These are phyloP conservation scores for Emergomyces orientalis DNA, from an alignment of 2,329 filamentous ascomycete genomes.

Conservation along the genomic window DNA sequence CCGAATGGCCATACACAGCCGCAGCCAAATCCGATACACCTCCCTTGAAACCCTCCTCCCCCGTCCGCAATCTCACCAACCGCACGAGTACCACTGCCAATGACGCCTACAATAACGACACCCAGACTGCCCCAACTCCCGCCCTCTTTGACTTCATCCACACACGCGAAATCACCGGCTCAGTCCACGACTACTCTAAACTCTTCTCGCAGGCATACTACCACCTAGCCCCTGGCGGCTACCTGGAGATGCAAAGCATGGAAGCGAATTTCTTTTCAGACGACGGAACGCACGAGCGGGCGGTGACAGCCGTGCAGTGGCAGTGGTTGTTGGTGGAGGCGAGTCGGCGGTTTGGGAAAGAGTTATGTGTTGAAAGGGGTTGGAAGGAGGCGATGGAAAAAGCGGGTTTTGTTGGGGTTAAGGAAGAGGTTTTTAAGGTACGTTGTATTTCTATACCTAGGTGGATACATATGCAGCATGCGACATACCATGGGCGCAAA, in stretches of 20 bases:
- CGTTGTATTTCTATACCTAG: no score
- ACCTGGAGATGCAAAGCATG: slow-evolving; percentile 31
- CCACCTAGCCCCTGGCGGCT: slow-evolving; percentile 29
- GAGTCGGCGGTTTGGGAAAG: slow-evolving; percentile 28
- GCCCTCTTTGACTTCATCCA: slow-evolving; percentile 13
- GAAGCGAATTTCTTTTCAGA: slow-evolving; percentile 24
- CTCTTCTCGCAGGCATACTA: slow-evolving; percentile 25
- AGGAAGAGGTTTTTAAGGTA: slow-evolving; percentile 15
- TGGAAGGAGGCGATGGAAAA: slow-evolving; percentile 23
- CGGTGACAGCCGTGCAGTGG: slow-evolving; percentile 23
- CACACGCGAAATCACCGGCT: slow-evolving; percentile 12
- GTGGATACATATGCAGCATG: not conserved
- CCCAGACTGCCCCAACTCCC: not conserved
- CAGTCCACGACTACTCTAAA: slow-evolving; percentile 23
- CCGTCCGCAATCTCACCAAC: not conserved
- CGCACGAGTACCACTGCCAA: not conserved
- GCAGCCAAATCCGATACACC: not conserved
- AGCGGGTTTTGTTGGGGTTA: slow-evolving; percentile 27
- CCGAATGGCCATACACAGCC: slow-evolving; percentile 19
- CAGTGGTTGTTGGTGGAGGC: slow-evolving; percentile 23
- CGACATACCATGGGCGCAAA: no score
- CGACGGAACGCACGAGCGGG: slow-evolving; percentile 24
- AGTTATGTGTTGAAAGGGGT: slow-evolving; percentile 26
- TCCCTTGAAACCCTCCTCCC: not conserved
- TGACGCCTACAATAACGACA: not conserved